These are phyloP conservation scores for Yueomyces sinensis DNA, from an alignment of 805 yeast genomes.

Conservation along the genomic window DNA sequence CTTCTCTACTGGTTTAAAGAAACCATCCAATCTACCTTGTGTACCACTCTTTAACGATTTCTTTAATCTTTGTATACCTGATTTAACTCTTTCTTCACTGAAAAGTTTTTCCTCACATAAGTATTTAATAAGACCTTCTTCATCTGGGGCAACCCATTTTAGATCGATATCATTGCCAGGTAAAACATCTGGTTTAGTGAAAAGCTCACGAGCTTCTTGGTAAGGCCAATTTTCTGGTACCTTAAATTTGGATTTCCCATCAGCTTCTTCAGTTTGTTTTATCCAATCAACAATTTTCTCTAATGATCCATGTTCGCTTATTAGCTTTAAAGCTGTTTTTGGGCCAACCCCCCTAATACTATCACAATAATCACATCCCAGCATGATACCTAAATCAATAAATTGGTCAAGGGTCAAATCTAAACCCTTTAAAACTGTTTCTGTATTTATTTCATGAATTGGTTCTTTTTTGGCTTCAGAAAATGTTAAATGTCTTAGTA, in stretches of 20 bases:
- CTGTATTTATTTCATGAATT: constrained; percentile 66
- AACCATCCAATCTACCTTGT: constrained; percentile 88
- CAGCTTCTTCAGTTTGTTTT: constrained; percentile 28
- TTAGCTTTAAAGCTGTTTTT: constrained; percentile 78
- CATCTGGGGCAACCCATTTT: constrained; percentile 84
- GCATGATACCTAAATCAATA: constrained; percentile 79
- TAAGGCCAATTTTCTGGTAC: constrained; percentile 95
- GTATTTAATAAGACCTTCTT: constrained; percentile 67
- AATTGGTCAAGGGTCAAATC: constrained; percentile 64
- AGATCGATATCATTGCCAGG: constrained; percentile 48
- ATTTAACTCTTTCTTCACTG: constrained; percentile 79
- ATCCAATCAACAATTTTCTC: constrained; percentile 65
- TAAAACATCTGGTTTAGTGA: constrained; percentile 68
- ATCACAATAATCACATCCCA: constrained; percentile 97
- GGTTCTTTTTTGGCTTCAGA: constrained; percentile 91
- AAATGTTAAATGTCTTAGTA: constrained; percentile 82
- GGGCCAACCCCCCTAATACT: constrained; percentile 95
- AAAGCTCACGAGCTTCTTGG: constrained; percentile 74
- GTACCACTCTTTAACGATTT: constrained; percentile 77
- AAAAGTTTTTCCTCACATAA: constrained; percentile 85
- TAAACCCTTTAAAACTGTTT: constrained; percentile 59
- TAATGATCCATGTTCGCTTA: constrained; percentile 70
- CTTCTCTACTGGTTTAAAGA: constrained; percentile 56
- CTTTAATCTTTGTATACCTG: constrained; percentile 74
- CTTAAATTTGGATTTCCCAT: constrained; percentile 59